phyloP scores from a whole-genome alignment of 2,329 filamentous ascomycete genomes.

The Leptographium galeiforme region DNA sequence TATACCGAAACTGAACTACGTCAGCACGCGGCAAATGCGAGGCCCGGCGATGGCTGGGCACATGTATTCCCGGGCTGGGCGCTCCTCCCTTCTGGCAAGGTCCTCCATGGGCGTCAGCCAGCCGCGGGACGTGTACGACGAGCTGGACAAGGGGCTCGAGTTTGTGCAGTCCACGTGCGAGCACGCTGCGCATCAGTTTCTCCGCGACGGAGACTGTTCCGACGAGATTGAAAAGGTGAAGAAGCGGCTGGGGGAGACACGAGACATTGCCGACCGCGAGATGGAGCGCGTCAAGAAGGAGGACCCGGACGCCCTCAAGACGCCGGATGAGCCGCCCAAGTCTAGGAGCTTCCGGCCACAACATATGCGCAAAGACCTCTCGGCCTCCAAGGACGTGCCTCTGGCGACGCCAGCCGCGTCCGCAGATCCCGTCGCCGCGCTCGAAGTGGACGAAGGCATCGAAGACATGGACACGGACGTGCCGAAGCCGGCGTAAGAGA shows the following conservation, averaged over 20 bases:
- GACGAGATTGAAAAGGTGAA: conserved; percentile 60
- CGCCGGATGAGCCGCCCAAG: conserved; percentile 24
- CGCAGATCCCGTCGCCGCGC: neutral
- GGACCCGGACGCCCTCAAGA: conserved; percentile 30
- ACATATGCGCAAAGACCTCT: conserved; percentile 35
- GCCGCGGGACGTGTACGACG: conserved; percentile 47
- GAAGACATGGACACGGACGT: conserved; percentile 22
- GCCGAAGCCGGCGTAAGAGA: conserved; percentile 23
- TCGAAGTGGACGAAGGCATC: conserved; percentile 29
- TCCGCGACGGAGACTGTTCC: conserved; percentile 78
- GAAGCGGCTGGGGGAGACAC: conserved; percentile 48
- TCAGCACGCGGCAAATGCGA: conserved; percentile 5
- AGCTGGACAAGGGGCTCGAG: conserved; percentile 66
- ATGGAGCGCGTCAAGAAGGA: conserved; percentile 41
- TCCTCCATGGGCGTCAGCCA: conserved; percentile 14
- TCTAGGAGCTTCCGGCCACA: conserved; percentile 37
- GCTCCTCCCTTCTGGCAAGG: conserved; percentile 4
- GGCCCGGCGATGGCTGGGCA: conserved; percentile 4
- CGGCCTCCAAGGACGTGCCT: conserved; percentile 11
- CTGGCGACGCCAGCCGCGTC: neutral
- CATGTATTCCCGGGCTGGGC: conserved; percentile 4
- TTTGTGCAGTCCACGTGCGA: conserved; percentile 72
- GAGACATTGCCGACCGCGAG: conserved; percentile 46
- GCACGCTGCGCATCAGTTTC: conserved; percentile 73
- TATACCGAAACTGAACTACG: neutral